Percentiles rank a stretch among this genome's conserved stretches.
Conservation (phyloP, 441 rosid genomes). For the Gossypium davidsonii region DNA sequence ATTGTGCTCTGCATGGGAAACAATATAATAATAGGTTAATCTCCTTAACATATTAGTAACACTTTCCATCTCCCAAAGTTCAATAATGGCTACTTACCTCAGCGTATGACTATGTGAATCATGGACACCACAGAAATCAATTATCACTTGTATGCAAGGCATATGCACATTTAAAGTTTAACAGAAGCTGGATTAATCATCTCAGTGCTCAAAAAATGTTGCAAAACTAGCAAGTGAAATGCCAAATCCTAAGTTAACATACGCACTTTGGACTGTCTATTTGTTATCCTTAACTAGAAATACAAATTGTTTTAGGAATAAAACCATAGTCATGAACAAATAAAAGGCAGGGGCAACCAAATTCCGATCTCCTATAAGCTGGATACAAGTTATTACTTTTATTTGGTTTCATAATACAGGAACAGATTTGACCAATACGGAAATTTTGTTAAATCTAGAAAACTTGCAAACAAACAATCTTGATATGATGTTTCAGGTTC, state of each 20-base stretch:
- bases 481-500: neutral
- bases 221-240: constrained; percentile 5
- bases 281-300: neutral
- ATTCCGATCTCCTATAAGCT: neutral
- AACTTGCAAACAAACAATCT: neutral
- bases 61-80: neutral
- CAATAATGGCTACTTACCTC: neutral
- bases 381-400: neutral
- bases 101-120: neutral
- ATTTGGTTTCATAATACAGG: neutral
- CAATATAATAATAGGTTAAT: neutral
- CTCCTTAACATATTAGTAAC: neutral
- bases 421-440: neutral
- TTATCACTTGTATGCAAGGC: neutral
- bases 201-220: neutral
- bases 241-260: neutral
- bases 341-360: neutral
- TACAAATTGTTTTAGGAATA: neutral
- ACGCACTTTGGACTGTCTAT: neutral
- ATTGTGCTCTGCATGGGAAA: constrained; percentile 66
- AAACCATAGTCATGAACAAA: neutral
- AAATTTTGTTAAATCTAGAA: neutral
- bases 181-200: neutral
- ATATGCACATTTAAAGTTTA: neutral
- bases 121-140: neutral